These are phyloP conservation scores for Barbarea vulgaris DNA, from an alignment of 345 rosid genomes.

Conservation along the genomic window DNA sequence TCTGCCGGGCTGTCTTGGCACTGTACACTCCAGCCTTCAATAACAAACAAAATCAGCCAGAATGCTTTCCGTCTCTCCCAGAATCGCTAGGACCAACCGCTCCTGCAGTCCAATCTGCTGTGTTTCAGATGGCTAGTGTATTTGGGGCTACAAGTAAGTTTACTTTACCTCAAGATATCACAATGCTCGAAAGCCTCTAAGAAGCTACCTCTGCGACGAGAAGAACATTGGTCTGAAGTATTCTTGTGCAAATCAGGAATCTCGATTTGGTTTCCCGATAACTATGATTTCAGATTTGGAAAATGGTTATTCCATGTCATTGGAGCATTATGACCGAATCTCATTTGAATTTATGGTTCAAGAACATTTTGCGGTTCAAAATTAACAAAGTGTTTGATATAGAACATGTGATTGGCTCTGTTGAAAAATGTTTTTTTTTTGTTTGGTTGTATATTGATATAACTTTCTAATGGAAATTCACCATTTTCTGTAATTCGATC, in stretches of 20 bases:
- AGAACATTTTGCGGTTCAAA: conserved; percentile 10
- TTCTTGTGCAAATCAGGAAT: conserved; percentile 23
- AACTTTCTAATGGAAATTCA: not conserved
- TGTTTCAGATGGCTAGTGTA: conserved; percentile 62
- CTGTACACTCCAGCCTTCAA: conserved; percentile 51
- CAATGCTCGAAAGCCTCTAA: conserved; percentile 27
- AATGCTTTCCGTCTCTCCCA: conserved; percentile 77
- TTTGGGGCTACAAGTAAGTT: conserved; percentile 64
- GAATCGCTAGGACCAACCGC: conserved; percentile 50
- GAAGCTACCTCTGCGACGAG: conserved; percentile 28
- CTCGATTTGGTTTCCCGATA: conserved; percentile 25
- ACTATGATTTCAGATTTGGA: conserved; percentile 8
- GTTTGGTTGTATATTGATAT: conserved; percentile 2
- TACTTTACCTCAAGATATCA: conserved; percentile 50
- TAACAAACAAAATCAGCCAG: conserved; percentile 72
- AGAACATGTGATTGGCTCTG: conserved; percentile 20
- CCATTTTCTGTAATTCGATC: not conserved
- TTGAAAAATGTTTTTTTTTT: not conserved
- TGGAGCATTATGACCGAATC: not conserved
- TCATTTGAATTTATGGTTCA: conserved; percentile 26
- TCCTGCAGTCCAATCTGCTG: conserved; percentile 47
- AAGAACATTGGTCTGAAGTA: conserved; percentile 7
- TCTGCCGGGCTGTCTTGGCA: conserved; percentile 70
- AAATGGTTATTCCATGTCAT: not conserved
- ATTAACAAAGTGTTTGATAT: conserved; percentile 13